Base-by-base conservation (phyloP, 371 early-diverging fungal genomes). In the Phascolomyces articulosus region DNA sequence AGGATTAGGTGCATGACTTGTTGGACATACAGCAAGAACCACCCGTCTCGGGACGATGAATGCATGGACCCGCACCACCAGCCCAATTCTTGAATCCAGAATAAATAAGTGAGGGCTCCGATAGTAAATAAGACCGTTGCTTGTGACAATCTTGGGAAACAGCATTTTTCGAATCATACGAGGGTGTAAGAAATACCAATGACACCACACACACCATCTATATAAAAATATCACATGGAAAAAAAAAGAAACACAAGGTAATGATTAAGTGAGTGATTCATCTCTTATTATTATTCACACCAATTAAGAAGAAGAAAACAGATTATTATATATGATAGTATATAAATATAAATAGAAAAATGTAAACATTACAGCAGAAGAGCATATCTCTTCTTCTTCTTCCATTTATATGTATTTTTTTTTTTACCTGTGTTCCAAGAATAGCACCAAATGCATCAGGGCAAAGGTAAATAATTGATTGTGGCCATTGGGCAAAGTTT, bases 371-470 rank as follows among this genome's bases (percentile, higher is more conserved):
- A n/a, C n/a, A n/a, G n/a, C n/a, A n/a, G n/a, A n/a, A n/a, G 38
- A 9, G 38, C 38, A 6, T 13, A 38, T 38, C 38, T 13, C 6
- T 38, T 38, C 38, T 38, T 38, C 38, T 38, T 38, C 38, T 38
- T 13, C 38, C 38, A 13, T 9, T 6, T 13, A 38, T 13, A 38
- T 13, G 38, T 13, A 6, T 38, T 47, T 47, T n/a, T 47, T 18
- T 18, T 13, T 4, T 18, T 70, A 47, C 47, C 47, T 47, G 77
- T 3, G 85, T 85, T 13, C 85, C 85, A n/a, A 85, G 64, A 49
- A 85, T 68, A 16, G 84, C 80, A 11, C 85, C 85, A 74, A 76
- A 84, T 4, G 80, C 85, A 54, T 79, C 67, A 18, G 85, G 85
- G 38, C 85, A n/a, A 85, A 16, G 85, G 80, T 8, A 78, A 63